Percentiles rank a stretch among this genome's conserved stretches.
phyloP scores from a whole-genome alignment of 2,329 filamentous ascomycete species.

The Apiospora arundinis region DNA sequence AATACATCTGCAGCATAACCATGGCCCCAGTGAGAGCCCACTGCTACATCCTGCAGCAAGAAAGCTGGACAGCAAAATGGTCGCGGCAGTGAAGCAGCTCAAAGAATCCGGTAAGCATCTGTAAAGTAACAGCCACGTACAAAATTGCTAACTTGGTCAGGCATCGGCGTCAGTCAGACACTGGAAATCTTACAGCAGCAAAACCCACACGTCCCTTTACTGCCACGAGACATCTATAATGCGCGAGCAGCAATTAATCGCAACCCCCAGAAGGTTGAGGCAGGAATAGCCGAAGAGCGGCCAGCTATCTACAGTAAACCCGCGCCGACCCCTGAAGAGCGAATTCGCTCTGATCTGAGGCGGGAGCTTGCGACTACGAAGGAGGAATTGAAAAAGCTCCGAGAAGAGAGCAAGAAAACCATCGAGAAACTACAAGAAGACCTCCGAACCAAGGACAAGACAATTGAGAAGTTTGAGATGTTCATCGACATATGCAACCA shows the following conservation, averaged over 20 bases:
- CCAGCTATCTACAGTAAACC: conserved; percentile 73
- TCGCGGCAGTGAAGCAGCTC: conserved; percentile 69
- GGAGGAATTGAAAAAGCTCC: conserved; percentile 61
- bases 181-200: conserved; percentile 69
- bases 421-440: conserved; percentile 64
- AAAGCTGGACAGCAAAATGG: conserved; percentile 71
- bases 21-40: conserved; percentile 70
- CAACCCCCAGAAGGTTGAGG: conserved; percentile 67
- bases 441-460: conserved; percentile 67
- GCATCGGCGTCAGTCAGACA: conserved; percentile 70
- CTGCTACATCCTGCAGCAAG: conserved; percentile 70
- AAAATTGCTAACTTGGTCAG: conserved; percentile 48
- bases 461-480: conserved; percentile 70
- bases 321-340: conserved; percentile 66
- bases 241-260: conserved; percentile 70
- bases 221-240: conserved; percentile 72
- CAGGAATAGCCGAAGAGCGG: conserved; percentile 64
- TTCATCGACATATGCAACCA: conserved; percentile 75
- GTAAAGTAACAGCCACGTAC: background rate
- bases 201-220: conserved; percentile 67
- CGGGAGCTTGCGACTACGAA: conserved; percentile 64
- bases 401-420: conserved; percentile 63
- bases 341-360: conserved; percentile 66
- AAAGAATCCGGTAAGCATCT: conserved; percentile 67
- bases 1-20: conserved; percentile 66